A percentile compares a stretch with the other conserved stretches of the same genome.
These are phyloP conservation scores for Zygotorulaspora mrakii DNA, from an alignment of 1,139 yeast species.

Conservation along the genomic window DNA sequence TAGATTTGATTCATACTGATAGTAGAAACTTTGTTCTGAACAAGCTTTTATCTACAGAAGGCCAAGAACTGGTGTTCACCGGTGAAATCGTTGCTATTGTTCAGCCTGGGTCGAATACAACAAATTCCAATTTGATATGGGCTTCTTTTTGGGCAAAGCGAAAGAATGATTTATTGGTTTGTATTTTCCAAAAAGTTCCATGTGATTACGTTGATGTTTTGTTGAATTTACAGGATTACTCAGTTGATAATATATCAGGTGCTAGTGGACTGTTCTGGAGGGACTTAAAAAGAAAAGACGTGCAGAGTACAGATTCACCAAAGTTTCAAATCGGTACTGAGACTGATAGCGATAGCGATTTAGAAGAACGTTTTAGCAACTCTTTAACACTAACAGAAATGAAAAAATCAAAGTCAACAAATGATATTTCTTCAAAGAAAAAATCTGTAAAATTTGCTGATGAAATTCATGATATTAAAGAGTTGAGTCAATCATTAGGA, in stretches of 20 bases:
- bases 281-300: constrained; percentile 5
- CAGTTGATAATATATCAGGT: constrained; percentile 25
- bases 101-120: constrained; percentile 40
- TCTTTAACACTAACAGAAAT: constrained; percentile 1
- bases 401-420: not conserved
- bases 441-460: constrained; percentile 37
- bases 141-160: constrained; percentile 86
- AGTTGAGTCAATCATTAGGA: constrained; percentile 33
- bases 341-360: constrained; percentile 4
- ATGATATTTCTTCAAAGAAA: constrained; percentile 17
- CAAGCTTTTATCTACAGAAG: constrained; percentile 44
- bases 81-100: constrained; percentile 54
- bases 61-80: constrained; percentile 46
- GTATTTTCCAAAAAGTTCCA: constrained; percentile 85
- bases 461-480: constrained; percentile 26
- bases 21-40: constrained; percentile 63
- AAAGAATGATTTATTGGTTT: constrained; percentile 64
- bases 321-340: constrained; percentile 9
- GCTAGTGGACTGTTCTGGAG: constrained; percentile 23
- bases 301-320: constrained; percentile 3
- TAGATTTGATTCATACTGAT: constrained; percentile 75
- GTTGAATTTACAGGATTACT: constrained; percentile 34
- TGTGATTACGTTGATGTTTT: constrained; percentile 72
- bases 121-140: constrained; percentile 57
- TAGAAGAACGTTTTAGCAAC: no score